These are phyloP conservation scores for Candida maris DNA, from an alignment of 805 yeast genomes.

Conservation along the genomic window DNA sequence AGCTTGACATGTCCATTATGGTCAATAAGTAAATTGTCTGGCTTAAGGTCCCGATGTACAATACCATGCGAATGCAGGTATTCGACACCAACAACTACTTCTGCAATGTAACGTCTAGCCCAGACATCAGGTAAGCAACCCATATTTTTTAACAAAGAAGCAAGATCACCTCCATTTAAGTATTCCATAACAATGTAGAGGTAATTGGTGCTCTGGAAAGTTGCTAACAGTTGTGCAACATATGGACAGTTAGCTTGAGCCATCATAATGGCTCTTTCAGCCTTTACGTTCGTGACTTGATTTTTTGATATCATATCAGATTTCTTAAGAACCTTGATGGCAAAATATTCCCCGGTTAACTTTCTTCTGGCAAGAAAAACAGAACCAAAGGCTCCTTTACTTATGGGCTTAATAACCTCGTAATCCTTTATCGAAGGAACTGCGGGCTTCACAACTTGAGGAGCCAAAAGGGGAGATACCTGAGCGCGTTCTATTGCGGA, in stretches of 20 bases:
- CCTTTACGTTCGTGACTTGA: conserved; percentile 89
- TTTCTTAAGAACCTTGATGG: conserved; percentile 87
- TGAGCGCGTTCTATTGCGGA: conserved; percentile 51
- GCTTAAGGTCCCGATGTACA: conserved; percentile 92
- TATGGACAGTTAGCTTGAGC: conserved; percentile 89
- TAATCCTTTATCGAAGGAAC: conserved; percentile 81
- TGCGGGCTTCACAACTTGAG: conserved; percentile 53
- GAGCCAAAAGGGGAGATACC: conserved; percentile 72
- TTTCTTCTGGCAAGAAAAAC: conserved; percentile 83
- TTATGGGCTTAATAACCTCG: conserved; percentile 86
- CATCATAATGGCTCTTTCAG: conserved; percentile 98
- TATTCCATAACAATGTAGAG: conserved; percentile 95
- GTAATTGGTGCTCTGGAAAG: conserved; percentile 85
- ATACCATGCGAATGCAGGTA: conserved; percentile 87
- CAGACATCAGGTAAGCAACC: conserved; percentile 84
- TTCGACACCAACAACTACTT: conserved; percentile 84
- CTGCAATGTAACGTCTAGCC: conserved; percentile 84
- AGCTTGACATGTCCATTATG: conserved; percentile 83
- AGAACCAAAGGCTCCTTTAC: conserved; percentile 96
- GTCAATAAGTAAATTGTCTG: conserved; percentile 89
- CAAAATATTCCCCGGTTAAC: conserved; percentile 90
- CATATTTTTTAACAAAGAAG: conserved; percentile 75
- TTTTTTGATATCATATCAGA: conserved; percentile 96
- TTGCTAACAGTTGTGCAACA: conserved; percentile 83
- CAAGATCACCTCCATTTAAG: conserved; percentile 92